Conservation (phyloP, 2,329 filamentous ascomycete species). For the Escovopsis sp. region DNA sequence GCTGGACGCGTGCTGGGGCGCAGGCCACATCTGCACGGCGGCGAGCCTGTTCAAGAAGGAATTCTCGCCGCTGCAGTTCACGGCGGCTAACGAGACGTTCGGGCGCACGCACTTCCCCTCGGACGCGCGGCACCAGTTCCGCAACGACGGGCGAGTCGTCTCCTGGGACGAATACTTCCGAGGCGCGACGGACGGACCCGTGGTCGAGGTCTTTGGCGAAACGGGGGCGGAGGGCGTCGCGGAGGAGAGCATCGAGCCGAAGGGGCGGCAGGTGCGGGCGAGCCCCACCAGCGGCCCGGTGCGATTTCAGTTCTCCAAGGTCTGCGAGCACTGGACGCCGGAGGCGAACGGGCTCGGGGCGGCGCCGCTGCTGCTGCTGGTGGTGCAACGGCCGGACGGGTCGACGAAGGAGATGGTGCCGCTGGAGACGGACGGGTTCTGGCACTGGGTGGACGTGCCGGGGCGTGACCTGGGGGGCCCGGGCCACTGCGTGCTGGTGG, state of each 20-base stretch:
- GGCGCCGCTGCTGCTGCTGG: slow-evolving; percentile 54
- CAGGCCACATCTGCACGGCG: slow-evolving; percentile 45
- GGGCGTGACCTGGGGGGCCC: slow-evolving; percentile 48
- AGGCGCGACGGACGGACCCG: slow-evolving; percentile 37
- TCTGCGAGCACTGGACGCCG: slow-evolving; percentile 74
- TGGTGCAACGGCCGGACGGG: slow-evolving; percentile 50
- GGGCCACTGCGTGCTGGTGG: slow-evolving; percentile 52
- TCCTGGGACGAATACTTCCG: slow-evolving; percentile 73
- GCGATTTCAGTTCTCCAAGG: slow-evolving; percentile 65
- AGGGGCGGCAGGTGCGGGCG: slow-evolving; percentile 34
- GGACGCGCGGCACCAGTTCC: slow-evolving; percentile 55
- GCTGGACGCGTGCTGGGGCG: slow-evolving; percentile 85
- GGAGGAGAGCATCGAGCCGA: slow-evolving; percentile 43
- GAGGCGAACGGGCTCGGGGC: slow-evolving; percentile 49
- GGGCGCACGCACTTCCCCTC: slow-evolving; percentile 65
- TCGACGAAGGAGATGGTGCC: slow-evolving; percentile 52
- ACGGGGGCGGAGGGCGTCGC: slow-evolving; percentile 35
- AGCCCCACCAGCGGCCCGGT: slow-evolving; percentile 41
- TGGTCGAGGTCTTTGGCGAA: slow-evolving; percentile 30
- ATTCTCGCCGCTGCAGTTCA: slow-evolving; percentile 52
- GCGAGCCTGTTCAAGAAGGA: slow-evolving; percentile 45
- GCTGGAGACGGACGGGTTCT: slow-evolving; percentile 61
- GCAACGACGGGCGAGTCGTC: slow-evolving; percentile 50
- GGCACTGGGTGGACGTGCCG: slow-evolving; percentile 68
- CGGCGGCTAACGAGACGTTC: slow-evolving; percentile 59